Evolutionary conservation across 495 filamentous ascomycete species (phyloP), one percentile per base, ranked within the genome.

Genomic region (Hypoxylon perforatum): DNA sequence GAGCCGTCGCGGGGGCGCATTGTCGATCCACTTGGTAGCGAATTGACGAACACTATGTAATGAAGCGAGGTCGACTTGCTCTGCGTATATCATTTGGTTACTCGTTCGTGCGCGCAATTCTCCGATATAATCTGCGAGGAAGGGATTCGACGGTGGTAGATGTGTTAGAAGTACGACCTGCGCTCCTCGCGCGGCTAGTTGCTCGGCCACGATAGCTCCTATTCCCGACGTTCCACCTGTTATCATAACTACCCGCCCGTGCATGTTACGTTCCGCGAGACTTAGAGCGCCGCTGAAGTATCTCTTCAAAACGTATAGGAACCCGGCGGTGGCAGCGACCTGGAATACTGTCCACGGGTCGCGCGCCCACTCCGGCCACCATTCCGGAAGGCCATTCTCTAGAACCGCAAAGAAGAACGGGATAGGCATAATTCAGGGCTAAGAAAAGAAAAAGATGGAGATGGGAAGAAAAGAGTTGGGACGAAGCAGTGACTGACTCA

Each of bases 11-110:
- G 93, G 91, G 0, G 96, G 94, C 23, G 88, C 86, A 74, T 98
- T 99, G 77, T 99, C 94, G 67, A 98, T 91, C 93, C 96, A 99
- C 79, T 93, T 93, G 2, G 95, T 99, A n/a, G 95, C 95, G 73
- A 99, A 99, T 59, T 88, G 82, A 21, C 95, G 91, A 57, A 99
- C 88, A 61, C 90, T 94, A 71, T 97, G 86, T 15, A 98, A 81
- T 11, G 91, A 94, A 22, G 89, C 78, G 39, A 99, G 87, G 65
- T 99, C 94, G 33, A 95, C 92, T 74, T 96, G 90, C 75, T 99
- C 95, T 56, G 96, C 93, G 70, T 94, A 97, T 69, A 99, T 92
- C 57, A 98, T 81, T 17, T 93, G 82, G 81, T 98, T 99, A 10
- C 85, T 84, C n/a, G 92, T 92, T 21, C 83, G 80, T 14, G 81